These are phyloP conservation scores for Suhomyces faveliae DNA, from an alignment of 805 yeast genomes.

Conservation along the genomic window DNA sequence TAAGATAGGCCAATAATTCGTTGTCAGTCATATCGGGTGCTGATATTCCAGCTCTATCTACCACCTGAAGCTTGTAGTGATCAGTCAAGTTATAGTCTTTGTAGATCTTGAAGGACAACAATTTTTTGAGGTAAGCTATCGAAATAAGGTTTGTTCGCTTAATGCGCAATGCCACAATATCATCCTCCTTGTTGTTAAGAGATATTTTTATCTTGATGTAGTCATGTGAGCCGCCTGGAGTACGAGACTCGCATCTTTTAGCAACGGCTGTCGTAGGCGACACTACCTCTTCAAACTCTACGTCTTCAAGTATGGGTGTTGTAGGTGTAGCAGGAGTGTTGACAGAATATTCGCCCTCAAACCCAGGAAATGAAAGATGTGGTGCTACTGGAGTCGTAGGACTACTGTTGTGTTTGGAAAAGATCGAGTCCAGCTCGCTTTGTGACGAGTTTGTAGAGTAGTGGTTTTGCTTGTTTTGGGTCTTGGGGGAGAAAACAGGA, in stretches of 20 bases:
- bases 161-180: constrained; percentile 28
- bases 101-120: constrained; percentile 29
- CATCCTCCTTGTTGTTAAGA: constrained; percentile 27
- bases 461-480: constrained; percentile 3
- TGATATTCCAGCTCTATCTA: constrained; percentile 9
- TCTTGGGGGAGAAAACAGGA: neutral
- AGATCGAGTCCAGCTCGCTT: constrained; percentile 13
- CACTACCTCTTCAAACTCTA: constrained; percentile 7
- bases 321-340: constrained; percentile 11
- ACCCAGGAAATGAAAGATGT: neutral
- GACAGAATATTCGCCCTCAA: constrained; percentile 3
- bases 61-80: constrained; percentile 25
- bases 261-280: constrained; percentile 1
- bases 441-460: constrained; percentile 10
- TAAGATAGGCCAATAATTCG: constrained; percentile 18
- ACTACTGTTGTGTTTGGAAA: constrained; percentile 7
- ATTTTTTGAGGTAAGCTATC: constrained; percentile 25
- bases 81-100: constrained; percentile 26
- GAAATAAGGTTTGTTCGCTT: constrained; percentile 23
- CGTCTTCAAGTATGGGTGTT: constrained; percentile 14
- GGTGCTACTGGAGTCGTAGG: constrained; percentile 8
- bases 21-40: constrained; percentile 15
- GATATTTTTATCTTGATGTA: constrained; percentile 26
- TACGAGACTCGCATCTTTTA: neutral
- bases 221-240: constrained; percentile 3